phyloP scores from a whole-genome alignment of 2,329 filamentous ascomycete species.

The Lecanicillium sp. region DNA sequence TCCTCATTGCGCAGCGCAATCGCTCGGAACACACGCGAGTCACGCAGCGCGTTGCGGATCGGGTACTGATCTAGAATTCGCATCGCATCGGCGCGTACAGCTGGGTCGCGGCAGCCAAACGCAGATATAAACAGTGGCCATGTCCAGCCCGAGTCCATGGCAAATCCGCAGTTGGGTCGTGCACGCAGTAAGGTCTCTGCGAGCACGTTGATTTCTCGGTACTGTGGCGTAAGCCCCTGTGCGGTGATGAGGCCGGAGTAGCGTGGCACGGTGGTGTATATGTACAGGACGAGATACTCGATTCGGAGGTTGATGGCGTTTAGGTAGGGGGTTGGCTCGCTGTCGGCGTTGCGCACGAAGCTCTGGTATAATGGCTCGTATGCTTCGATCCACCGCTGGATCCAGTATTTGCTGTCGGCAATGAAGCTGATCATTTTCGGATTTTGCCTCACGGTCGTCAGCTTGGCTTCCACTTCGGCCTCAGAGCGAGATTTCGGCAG shows the following conservation, averaged over 20 bases:
- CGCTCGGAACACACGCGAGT: slow-evolving; percentile 31
- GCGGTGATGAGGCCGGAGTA: slow-evolving; percentile 28
- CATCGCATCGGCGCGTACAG: slow-evolving; percentile 30
- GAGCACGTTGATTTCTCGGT: slow-evolving; percentile 31
- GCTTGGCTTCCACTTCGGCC: slow-evolving; percentile 20
- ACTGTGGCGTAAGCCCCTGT: slow-evolving; percentile 31
- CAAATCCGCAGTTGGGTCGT: slow-evolving; percentile 30
- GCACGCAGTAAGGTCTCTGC: slow-evolving; percentile 27
- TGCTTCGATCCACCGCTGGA: slow-evolving; percentile 30
- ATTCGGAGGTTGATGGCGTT: slow-evolving; percentile 32
- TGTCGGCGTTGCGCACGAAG: slow-evolving; percentile 15
- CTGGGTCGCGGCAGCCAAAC: slow-evolving; percentile 30
- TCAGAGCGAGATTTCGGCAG: slow-evolving; percentile 18
- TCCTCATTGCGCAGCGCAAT: slow-evolving; percentile 29
- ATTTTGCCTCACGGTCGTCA: slow-evolving; percentile 22
- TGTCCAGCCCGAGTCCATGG: slow-evolving; percentile 38
- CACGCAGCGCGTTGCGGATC: slow-evolving; percentile 34
- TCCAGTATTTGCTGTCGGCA: slow-evolving; percentile 27
- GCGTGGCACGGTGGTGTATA: slow-evolving; percentile 29
- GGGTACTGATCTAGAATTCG: slow-evolving; percentile 32
- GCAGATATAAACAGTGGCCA: slow-evolving; percentile 35
- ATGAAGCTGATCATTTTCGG: slow-evolving; percentile 23
- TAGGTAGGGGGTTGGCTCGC: slow-evolving; percentile 20
- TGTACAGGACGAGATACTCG: slow-evolving; percentile 33
- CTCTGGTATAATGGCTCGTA: slow-evolving; percentile 28